Percentiles rank a stretch among this genome's conserved stretches.
Conservation (phyloP, 148 eudicot species). For the Amaranthus hypochondriacus region DNA sequence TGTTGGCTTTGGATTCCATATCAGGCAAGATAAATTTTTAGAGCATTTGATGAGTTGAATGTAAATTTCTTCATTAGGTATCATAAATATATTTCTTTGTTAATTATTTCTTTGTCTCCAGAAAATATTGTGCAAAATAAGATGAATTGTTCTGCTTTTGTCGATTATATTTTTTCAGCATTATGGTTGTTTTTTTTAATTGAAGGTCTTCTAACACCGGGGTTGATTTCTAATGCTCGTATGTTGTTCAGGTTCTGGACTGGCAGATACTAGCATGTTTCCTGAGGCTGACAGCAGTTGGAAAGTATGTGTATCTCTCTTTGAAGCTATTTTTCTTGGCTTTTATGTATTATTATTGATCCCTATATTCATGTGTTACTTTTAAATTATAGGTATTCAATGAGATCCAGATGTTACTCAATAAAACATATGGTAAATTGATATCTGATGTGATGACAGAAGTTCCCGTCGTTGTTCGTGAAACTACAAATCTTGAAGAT, state of each 20-base stretch:
- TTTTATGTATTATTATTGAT: background rate
- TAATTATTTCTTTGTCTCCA: no score
- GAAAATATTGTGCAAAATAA: background rate
- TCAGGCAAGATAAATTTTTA: constrained; percentile 51
- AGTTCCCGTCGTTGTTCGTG: constrained; percentile 72
- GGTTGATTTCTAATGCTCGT: background rate
- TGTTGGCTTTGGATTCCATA: constrained; percentile 83
- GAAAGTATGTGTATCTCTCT: constrained; percentile 56
- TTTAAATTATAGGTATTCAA: constrained; percentile 64
- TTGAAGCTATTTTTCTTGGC: background rate
- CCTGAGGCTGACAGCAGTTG: constrained; percentile 90
- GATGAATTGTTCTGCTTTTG: background rate
- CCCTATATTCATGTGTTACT: background rate
- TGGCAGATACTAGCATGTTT: constrained; percentile 69
- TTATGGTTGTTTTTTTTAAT: background rate
- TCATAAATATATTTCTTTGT: background rate
- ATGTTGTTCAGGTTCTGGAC: constrained; percentile 46
- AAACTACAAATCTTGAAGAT: constrained; percentile 89
- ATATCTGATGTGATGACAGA: constrained; percentile 92
- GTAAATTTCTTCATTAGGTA: background rate
- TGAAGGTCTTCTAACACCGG: background rate
- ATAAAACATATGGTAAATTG: constrained; percentile 75
- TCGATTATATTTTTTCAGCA: background rate
- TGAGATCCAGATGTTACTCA: constrained; percentile 72
- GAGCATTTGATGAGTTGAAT: background rate